Conservation (phyloP, 2,329 filamentous ascomycete genomes). For the Cadophora luteo-olivacea region DNA sequence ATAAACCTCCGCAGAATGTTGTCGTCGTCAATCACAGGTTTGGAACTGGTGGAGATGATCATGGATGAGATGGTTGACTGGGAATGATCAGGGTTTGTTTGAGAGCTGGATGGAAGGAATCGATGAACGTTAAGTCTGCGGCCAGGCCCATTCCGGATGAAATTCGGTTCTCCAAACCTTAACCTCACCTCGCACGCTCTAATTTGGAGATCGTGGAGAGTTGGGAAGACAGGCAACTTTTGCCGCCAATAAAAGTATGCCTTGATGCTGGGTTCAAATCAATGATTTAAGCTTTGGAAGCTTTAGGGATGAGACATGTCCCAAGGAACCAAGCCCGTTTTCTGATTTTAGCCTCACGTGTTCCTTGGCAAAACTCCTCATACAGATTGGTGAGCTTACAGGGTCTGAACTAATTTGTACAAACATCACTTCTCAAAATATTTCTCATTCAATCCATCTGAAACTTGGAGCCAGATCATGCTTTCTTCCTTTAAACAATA, state of each 20-base stretch:
- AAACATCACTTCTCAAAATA: no score
- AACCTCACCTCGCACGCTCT: not conserved
- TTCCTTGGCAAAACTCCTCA: not conserved
- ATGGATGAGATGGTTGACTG: slow-evolving; percentile 5
- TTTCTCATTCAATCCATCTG: no score
- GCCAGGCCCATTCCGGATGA: not conserved
- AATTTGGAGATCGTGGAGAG: not conserved
- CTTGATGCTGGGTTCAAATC: not conserved
- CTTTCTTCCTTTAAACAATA: no score
- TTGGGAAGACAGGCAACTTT: not conserved
- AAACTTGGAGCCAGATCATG: no score
- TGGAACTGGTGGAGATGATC: not conserved
- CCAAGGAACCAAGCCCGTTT: not conserved
- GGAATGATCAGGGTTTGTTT: not conserved
- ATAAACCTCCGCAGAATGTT: not conserved
- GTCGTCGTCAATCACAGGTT: not conserved
- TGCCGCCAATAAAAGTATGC: not conserved
- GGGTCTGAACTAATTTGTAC: not conserved
- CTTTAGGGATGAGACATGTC: not conserved
- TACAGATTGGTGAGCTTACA: not conserved
- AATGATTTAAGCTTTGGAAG: not conserved
- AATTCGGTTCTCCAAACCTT: slow-evolving; percentile 6
- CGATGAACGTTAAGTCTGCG: not conserved
- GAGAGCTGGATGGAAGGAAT: not conserved
- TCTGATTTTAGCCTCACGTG: not conserved